Evolutionary conservation across 148 eudicot genomes (phyloP).

Genomic region (Rhododendron vialii): DNA sequence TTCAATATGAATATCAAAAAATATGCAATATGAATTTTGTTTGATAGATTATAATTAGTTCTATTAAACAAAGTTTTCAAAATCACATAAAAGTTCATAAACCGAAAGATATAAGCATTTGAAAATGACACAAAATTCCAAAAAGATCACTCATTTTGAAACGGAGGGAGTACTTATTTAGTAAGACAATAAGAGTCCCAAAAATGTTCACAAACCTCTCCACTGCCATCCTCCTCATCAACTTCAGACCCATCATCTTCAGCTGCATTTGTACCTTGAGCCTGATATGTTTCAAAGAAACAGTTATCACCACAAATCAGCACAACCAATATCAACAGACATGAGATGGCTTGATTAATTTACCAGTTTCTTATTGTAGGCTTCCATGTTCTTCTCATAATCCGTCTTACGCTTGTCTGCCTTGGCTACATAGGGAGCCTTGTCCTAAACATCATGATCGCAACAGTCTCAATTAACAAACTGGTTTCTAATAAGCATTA

Average conservation of each 20-base stretch:
- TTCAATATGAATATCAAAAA: too few relatives aligned
- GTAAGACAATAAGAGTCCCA: neutral
- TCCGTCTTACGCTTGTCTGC: slow-evolving; percentile 33
- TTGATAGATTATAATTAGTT: too few relatives aligned
- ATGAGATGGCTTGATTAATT: neutral
- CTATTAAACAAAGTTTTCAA: too few relatives aligned
- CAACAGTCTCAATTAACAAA: neutral
- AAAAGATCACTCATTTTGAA: too few relatives aligned
- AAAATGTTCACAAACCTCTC: slow-evolving; percentile 17
- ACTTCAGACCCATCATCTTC: slow-evolving; percentile 41
- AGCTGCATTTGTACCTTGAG: slow-evolving; percentile 12
- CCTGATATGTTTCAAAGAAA: slow-evolving; percentile 8
- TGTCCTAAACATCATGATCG: slow-evolving; percentile 20
- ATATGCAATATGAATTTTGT: too few relatives aligned
- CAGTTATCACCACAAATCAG: neutral
- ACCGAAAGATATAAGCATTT: too few relatives aligned
- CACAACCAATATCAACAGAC: neutral
- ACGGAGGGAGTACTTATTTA: too few relatives aligned
- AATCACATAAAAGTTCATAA: too few relatives aligned
- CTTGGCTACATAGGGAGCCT: slow-evolving; percentile 30
- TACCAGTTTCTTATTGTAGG: slow-evolving; percentile 31
- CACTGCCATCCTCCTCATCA: slow-evolving; percentile 37
- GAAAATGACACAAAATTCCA: too few relatives aligned
- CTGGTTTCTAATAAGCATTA: neutral
- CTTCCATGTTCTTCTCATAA: slow-evolving; percentile 23